These are phyloP conservation scores for Lantana camara DNA, from an alignment of 257 asterid genomes.

Conservation along the genomic window DNA sequence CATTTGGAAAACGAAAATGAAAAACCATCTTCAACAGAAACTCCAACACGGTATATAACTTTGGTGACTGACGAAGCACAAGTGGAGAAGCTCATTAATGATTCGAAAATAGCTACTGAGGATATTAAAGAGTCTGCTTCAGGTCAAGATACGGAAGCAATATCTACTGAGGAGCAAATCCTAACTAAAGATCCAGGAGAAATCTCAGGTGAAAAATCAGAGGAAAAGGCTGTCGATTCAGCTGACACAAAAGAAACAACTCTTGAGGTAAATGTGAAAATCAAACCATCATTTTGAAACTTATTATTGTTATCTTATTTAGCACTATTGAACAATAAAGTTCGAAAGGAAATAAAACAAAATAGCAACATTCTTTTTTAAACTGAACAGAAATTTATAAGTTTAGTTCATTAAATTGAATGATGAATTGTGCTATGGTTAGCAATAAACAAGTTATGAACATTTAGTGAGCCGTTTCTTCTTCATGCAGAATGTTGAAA, in stretches of 20 bases:
- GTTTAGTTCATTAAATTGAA: not conserved
- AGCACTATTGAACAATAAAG: not conserved
- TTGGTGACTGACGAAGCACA: conserved; percentile 11
- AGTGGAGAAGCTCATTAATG: not conserved
- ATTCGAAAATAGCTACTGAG: not conserved
- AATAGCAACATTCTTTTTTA: not conserved
- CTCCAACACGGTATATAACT: conserved; percentile 1
- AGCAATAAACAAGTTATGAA: not conserved
- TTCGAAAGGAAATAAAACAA: not conserved
- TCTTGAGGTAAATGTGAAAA: conserved; percentile 6
- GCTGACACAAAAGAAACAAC: conserved; percentile 9
- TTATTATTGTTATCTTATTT: too few relatives aligned
- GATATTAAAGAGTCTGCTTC: conserved; percentile 28
- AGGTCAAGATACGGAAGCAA: conserved; percentile 18
- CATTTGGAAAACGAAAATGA: conserved; percentile 16
- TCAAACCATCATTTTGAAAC: too few relatives aligned
- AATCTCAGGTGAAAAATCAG: conserved; percentile 17
- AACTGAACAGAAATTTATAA: not conserved
- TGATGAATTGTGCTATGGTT: not conserved
- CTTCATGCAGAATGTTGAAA: conserved; percentile 20
- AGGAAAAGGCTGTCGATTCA: conserved; percentile 20
- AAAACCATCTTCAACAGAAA: conserved; percentile 11
- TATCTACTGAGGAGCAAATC: conserved; percentile 17
- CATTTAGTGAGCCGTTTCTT: not conserved
- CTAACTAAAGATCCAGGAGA: conserved; percentile 23